These are phyloP conservation scores for Fusarium dlaminii DNA, from an alignment of 2,329 filamentous ascomycete genomes.

Conservation along the genomic window DNA sequence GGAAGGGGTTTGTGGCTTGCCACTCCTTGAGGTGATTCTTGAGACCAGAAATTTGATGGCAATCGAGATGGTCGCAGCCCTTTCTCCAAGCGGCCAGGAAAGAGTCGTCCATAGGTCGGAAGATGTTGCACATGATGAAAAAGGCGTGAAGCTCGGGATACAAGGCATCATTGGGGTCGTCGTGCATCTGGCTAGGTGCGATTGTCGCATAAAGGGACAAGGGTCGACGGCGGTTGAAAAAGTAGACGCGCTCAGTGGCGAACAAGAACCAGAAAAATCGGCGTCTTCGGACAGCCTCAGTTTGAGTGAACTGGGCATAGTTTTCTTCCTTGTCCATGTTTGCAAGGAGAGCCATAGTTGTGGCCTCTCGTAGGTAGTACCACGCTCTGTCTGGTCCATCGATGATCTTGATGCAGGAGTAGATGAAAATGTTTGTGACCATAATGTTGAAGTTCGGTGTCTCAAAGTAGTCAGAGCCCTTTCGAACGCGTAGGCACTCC, in stretches of 20 bases:
- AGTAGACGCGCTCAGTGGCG: constrained; percentile 77
- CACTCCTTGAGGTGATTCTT: constrained; percentile 69
- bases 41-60: constrained; percentile 64
- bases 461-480: constrained; percentile 69
- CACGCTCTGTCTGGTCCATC: constrained; percentile 70
- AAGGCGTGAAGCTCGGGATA: constrained; percentile 65
- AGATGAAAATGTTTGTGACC: constrained; percentile 82
- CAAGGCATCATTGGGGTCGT: constrained; percentile 67
- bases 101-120: constrained; percentile 71
- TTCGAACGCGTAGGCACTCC: constrained; percentile 72
- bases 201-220: constrained; percentile 76
- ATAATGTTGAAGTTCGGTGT: constrained; percentile 65
- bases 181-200: constrained; percentile 68
- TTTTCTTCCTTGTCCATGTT: constrained; percentile 70
- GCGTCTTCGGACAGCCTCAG: constrained; percentile 70
- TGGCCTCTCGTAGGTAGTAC: constrained; percentile 81
- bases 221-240: constrained; percentile 74
- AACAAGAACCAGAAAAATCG: constrained; percentile 79
- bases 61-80: constrained; percentile 64
- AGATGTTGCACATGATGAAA: constrained; percentile 69
- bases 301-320: constrained; percentile 66
- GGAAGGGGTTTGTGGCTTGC: constrained; percentile 55
- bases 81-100: constrained; percentile 75
- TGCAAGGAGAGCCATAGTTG: constrained; percentile 71
- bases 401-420: constrained; percentile 65